Evolutionary conservation across 2,329 filamentous ascomycete genomes (phyloP), one percentile per base, ranked within the genome.

Genomic region (Pyricularia sp.): DNA sequence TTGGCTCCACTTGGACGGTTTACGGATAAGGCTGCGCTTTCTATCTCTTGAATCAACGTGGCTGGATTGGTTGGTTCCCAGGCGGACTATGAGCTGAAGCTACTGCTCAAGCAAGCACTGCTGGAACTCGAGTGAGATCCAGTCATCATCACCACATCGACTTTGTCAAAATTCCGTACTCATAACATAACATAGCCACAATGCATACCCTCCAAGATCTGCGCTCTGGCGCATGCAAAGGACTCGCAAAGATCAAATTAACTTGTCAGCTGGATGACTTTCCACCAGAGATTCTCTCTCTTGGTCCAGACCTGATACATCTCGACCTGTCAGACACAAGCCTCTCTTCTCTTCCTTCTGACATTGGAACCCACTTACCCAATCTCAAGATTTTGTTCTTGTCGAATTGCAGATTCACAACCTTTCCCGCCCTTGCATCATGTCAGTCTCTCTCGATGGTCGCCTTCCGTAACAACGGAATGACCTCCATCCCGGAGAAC

Each of bases 361-460:
- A 78, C 63, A 76, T 85, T 66, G 73, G 76, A 58, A 70, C 69
- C 10, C 74, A 75, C 23, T 73, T 84, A 20, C 79, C 79, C 64
- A 79, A 79, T 55, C 81, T 85, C 65, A 81, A 80, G 72, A 76
- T 82, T 23, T 78, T 79, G 30, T 82, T 83, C 72, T 81, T 84
- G 70, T 83, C 82, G 10, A 72, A 80, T 69, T 84, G 82, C 74
- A 76, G 73, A 31, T 84, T 84, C 71, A 70, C 71, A 2, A 71
- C 74, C 25, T 84, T 84, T 69, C 82, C 82, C 2, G 77, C 78
- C 69, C 75, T 84, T 25, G 78, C 80, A 61, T 71, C 76, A 73
- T 84, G 82, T 69, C 78, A 78, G 5, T 73, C 74, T 66, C 78
- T 84, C n/a, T 81, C 83, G 72, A 84, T 83, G 79, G 79, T 83